A percentile compares a stretch with the other conserved stretches of the same genome.
phyloP scores from a whole-genome alignment of 805 yeast genomes.

The Candida vaughaniae region DNA sequence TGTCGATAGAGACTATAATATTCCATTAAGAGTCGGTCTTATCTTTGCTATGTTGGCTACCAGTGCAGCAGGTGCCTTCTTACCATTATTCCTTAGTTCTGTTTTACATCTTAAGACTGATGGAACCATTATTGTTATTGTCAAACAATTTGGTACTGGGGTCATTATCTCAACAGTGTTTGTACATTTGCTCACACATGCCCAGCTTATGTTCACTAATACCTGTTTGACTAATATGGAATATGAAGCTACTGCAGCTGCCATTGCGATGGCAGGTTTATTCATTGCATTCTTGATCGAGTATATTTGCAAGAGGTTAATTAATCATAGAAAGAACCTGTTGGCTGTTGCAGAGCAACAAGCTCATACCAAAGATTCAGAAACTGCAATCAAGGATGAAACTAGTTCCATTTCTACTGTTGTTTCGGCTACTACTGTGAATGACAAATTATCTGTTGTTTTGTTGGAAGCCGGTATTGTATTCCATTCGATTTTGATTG shows the following conservation, averaged over 20 bases:
- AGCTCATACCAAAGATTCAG: conserved; percentile 1
- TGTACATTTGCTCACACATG: conserved; percentile 30
- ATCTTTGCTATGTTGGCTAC: conserved; percentile 35
- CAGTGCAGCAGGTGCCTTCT: conserved; percentile 31
- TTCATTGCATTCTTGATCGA: conserved; percentile 24
- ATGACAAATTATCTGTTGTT: conserved; percentile 14
- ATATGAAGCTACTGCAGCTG: conserved; percentile 25
- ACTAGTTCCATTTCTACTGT: not conserved
- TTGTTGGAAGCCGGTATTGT: conserved; percentile 28
- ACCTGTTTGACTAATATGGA: conserved; percentile 19
- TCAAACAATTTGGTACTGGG: conserved; percentile 31
- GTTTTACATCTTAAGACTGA: conserved; percentile 16
- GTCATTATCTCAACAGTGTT: conserved; percentile 32
- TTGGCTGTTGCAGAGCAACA: not conserved
- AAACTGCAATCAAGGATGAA: not conserved
- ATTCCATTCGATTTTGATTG: conserved; percentile 30
- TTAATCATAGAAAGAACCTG: conserved; percentile 1
- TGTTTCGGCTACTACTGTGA: not conserved
- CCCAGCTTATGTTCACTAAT: conserved; percentile 25
- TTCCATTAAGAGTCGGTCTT: conserved; percentile 28
- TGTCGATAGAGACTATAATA: conserved; percentile 26
- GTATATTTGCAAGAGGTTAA: conserved; percentile 16
- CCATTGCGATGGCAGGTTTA: conserved; percentile 31
- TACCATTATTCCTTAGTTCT: conserved; percentile 27
- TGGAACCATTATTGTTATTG: conserved; percentile 11